A percentile compares a stretch with the other conserved stretches of the same genome.
These are phyloP conservation scores for Stygiomarasmius scandens DNA, from an alignment of 1,284 basidiomycete species.

Conservation along the genomic window DNA sequence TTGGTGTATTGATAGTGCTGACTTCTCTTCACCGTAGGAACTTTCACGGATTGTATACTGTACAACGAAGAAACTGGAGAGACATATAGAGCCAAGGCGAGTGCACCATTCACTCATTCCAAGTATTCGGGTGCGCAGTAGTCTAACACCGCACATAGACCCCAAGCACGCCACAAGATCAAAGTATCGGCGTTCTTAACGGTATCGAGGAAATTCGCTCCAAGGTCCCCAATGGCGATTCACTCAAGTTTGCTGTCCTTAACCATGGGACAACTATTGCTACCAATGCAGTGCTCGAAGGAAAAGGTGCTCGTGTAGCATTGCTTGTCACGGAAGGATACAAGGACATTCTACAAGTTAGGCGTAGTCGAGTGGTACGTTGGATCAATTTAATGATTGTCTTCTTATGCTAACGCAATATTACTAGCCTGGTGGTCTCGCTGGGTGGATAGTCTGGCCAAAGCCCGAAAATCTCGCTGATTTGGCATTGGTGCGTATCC, in stretches of 20 bases:
- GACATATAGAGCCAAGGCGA: conserved; percentile 27
- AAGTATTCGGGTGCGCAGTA: too few relatives aligned
- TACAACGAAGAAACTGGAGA: conserved; percentile 26
- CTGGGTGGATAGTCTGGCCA: conserved; percentile 32
- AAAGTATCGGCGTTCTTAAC: conserved; percentile 26
- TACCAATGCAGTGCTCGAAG: conserved; percentile 33
- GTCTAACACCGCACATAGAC: conserved; percentile 18
- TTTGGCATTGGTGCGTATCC: conserved; percentile 25
- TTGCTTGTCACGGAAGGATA: conserved; percentile 35
- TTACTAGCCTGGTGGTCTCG: conserved; percentile 27
- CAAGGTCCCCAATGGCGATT: conserved; percentile 5
- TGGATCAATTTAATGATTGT: background rate
- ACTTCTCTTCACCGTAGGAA: conserved; percentile 10
- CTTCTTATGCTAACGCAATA: background rate
- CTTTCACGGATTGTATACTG: conserved; percentile 29
- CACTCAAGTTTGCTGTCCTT: conserved; percentile 15
- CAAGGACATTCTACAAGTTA: conserved; percentile 31
- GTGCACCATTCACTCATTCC: background rate
- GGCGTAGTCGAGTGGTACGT: conserved; percentile 27
- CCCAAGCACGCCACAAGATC: conserved; percentile 27
- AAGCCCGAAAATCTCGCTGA: conserved; percentile 31
- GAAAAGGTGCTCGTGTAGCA: conserved; percentile 31
- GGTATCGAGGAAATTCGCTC: conserved; percentile 7
- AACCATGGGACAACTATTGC: conserved; percentile 32
- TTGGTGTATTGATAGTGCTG: background rate